Evolutionary conservation across 495 filamentous ascomycete species (phyloP), one percentile per base, ranked within the genome.

Genomic region (Neurospora sp.): DNA sequence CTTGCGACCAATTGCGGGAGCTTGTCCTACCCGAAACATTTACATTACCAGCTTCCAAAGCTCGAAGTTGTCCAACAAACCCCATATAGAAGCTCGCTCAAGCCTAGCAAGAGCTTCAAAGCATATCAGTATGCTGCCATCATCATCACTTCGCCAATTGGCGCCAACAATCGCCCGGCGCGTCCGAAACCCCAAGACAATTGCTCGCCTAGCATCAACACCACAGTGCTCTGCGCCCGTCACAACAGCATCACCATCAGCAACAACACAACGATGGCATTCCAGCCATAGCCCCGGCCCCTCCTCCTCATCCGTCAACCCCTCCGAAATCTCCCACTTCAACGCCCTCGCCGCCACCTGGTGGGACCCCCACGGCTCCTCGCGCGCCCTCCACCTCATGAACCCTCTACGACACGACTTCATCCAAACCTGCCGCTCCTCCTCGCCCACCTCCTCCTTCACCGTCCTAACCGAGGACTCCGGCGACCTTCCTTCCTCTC

Each of bases 301-400:
- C 62, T 70, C 78, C 31, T 74, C 82, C 39, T 85, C 88, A 74
- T 90, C 92, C 77, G 92, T 98, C 82, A 94, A 94, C 79, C 88
- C 91, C 71, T 86, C 89, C 78, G 96, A 99, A 85, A 86, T 98
- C 74, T 91, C 93, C 49, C 96, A 99, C 84, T 99, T 99, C 88
- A 93, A 93, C 78, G 88, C 90, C 75, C 93, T 99, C 74, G 96
- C 96, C 78, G 92, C 91, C 77, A 90, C 90, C 78, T 99, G 96
- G 96, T 99, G 96, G 96, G 96, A 98, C 83, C 93, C 96, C 3
- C 90, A 96, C 83, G 96, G 96, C 71, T 90, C 94, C 23, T 98
- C 94, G 0, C 90, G 95, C 16, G 90, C 97, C 75, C 90, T 99
- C 3, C 96, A 98, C 82, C 90, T 96, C 70, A 98, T 99, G 96